These are phyloP conservation scores for Neurospora sp. DNA, from an alignment of 2,329 filamentous ascomycete species.

Conservation along the genomic window DNA sequence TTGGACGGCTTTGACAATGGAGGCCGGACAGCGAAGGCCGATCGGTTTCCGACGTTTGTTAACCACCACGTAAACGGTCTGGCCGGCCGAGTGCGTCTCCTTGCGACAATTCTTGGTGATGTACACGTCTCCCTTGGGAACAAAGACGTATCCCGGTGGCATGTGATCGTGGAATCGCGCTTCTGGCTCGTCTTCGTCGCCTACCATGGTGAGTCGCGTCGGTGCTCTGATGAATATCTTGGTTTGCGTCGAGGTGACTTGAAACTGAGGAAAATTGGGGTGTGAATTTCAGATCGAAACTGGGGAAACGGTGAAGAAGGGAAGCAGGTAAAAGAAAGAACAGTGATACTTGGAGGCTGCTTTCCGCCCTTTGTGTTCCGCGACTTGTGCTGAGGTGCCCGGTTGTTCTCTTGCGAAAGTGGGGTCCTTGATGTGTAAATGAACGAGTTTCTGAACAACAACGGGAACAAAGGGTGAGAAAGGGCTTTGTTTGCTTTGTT, in stretches of 20 bases:
- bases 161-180: slow-evolving; percentile 20
- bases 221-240: background rate
- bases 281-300: background rate
- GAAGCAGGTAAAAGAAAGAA: background rate
- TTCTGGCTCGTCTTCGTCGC: slow-evolving; percentile 4
- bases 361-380: background rate
- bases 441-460: background rate
- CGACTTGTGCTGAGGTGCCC: background rate
- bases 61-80: slow-evolving; percentile 28
- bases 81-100: slow-evolving; percentile 23
- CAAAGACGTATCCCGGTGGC: slow-evolving; percentile 30
- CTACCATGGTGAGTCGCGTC: background rate
- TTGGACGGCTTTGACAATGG: slow-evolving; percentile 22
- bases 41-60: slow-evolving; percentile 15
- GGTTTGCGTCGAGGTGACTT: background rate
- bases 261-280: background rate
- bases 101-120: slow-evolving; percentile 31
- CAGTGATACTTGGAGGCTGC: background rate
- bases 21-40: slow-evolving; percentile 31
- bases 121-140: slow-evolving; percentile 33
- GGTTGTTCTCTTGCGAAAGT: background rate
- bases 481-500: background rate
- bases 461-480: background rate
- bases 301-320: background rate
- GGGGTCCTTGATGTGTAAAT: background rate